A percentile compares a stretch with the other conserved stretches of the same genome.
Evolutionary conservation across 139 green algal species (phyloP).

Genomic region (Ostreobium quekettii): DNA sequence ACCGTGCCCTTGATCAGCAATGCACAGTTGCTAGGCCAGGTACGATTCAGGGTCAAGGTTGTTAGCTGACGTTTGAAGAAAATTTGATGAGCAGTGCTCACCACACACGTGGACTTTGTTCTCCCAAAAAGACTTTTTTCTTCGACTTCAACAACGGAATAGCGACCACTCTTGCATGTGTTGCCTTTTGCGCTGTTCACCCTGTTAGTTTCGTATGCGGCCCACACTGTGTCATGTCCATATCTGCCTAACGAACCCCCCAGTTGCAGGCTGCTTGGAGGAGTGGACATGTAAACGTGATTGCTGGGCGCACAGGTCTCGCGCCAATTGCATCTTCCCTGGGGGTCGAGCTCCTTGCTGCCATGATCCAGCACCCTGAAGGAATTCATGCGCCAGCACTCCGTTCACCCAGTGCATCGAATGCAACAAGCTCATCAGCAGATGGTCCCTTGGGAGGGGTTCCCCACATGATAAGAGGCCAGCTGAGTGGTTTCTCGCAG

Average conservation of each 20-base stretch:
- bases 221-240: not conserved
- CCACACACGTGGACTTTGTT: not conserved
- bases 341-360: slow-evolving; percentile 81
- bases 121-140: not conserved
- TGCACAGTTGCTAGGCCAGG: slow-evolving; percentile 89
- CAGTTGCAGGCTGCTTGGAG: not conserved
- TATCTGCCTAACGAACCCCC: slow-evolving; percentile 6
- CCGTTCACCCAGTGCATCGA: not conserved
- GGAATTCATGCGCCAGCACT: slow-evolving; percentile 33
- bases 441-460: slow-evolving; percentile 39
- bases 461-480: slow-evolving; percentile 40
- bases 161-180: not conserved
- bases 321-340: slow-evolving; percentile 77
- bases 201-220: not conserved
- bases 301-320: slow-evolving; percentile 79
- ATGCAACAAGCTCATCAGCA: not conserved
- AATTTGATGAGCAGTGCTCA: not conserved
- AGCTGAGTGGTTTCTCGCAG: not conserved
- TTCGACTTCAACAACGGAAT: not conserved
- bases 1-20: slow-evolving; percentile 91
- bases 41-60: not conserved
- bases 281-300: slow-evolving; percentile 50
- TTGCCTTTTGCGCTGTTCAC: not conserved
- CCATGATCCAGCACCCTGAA: slow-evolving; percentile 63
- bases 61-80: not conserved